Base-by-base conservation (phyloP, 2,329 filamentous ascomycete genomes). In the Colletotrichum graminicola region DNA sequence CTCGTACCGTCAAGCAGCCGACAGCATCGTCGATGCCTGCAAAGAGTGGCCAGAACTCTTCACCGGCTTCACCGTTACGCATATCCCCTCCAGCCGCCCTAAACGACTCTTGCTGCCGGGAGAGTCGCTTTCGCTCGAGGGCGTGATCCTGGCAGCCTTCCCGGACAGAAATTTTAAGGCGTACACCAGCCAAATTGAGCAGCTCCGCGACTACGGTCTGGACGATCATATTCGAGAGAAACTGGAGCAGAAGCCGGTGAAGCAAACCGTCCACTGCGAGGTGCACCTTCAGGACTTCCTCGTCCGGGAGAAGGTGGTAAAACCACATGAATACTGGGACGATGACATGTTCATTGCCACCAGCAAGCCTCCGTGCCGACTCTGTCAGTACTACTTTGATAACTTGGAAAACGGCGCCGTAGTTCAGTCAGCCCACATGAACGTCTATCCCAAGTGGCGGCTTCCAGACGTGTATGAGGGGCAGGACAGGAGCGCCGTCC, bases 311-410 rank as follows among this genome's bases (percentile, higher is more conserved):
- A n/a, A n/a, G 10, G n/a, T 14, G 51, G 10, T 7, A 1, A 1
- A 6, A 2, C 1, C 51, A 0, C 5, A 5, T 5, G 18, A 55
- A 29, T 55, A 36, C 51, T 55, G 29, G 18, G 11, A 34, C 29
- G 3, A n/a, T 3, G 1, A 4, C 18, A 55, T 55, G 51, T 55
- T 55, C 29, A 34, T 55, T 8, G 51, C 51, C 2, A 55, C 51
- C 23, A 55, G 51, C 29, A 55, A 55, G 51, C 51, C 51, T 7
- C 51, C 51, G 18, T 55, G 51, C 51, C 51, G 29, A 8, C 29
- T 55, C 29, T 55, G 51, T 7, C 18, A 3, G 10, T 34, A 55
- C 29, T 55, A 34, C 18, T 34, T 55, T 5, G 11, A 55, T 0
- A 18, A 55, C 1, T 3, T 18, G 51, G 51, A 55, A 2, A 7